Conservation (phyloP, 305 asterid species). For the Rubia peregrina region DNA sequence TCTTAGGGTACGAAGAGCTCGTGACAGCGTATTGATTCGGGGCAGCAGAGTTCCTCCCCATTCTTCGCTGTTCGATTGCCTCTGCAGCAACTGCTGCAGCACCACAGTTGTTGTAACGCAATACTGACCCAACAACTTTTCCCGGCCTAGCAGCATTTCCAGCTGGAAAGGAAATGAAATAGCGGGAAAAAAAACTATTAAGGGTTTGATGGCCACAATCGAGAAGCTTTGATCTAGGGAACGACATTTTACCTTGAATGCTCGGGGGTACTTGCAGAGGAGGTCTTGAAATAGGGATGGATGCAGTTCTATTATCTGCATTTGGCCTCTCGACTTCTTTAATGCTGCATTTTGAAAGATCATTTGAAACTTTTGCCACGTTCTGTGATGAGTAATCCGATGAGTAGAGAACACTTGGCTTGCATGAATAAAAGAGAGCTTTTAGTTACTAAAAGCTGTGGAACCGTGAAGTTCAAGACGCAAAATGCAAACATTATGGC, state of each 20-base stretch:
- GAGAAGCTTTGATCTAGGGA: not conserved
- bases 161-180: conserved; percentile 23
- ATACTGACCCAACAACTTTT: conserved; percentile 62
- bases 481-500: not conserved
- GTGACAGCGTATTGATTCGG: conserved; percentile 54
- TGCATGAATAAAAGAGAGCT: conserved; percentile 24
- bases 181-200: not conserved
- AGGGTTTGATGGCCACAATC: not conserved
- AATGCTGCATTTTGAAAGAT: conserved; percentile 68
- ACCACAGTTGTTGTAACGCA: conserved; percentile 57
- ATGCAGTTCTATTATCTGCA: conserved; percentile 39
- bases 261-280: conserved; percentile 82
- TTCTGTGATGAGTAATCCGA: conserved; percentile 53
- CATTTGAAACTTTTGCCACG: conserved; percentile 48
- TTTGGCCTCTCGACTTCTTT: conserved; percentile 63
- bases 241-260: conserved; percentile 54
- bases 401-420: conserved; percentile 69
- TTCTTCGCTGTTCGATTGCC: conserved; percentile 52
- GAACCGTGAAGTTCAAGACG: not conserved
- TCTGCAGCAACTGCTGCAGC: conserved; percentile 48
- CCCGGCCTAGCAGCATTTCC: conserved; percentile 88
- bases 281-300: conserved; percentile 50
- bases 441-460: conserved; percentile 14
- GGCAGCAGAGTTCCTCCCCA: conserved; percentile 45
- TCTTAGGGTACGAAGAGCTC: conserved; percentile 60